A percentile compares a stretch with the other conserved stretches of the same genome.
phyloP scores from a whole-genome alignment of 306 rosid genomes.

The Begonia fuchsioides region DNA sequence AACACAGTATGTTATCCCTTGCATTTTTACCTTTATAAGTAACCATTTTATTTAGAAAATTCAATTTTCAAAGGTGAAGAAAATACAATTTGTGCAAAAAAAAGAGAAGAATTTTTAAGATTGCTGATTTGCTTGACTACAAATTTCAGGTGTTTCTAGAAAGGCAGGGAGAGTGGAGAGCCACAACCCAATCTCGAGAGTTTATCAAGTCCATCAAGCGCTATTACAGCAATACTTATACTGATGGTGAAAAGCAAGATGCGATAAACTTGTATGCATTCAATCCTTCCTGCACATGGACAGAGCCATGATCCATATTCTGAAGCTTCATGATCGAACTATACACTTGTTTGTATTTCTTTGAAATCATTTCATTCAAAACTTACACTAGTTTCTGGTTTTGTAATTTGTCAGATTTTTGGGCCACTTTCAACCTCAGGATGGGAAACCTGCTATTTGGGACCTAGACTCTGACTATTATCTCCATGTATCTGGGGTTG shows the following conservation, averaged over 20 bases:
- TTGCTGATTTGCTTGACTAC: background rate
- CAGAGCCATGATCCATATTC: conserved; percentile 5
- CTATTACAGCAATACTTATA: conserved; percentile 82
- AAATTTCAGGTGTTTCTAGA: conserved; percentile 62
- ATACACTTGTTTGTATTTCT: too few relatives aligned
- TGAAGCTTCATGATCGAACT: conserved; percentile 1
- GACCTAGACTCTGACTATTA: conserved; percentile 95
- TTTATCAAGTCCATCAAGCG: conserved; percentile 81
- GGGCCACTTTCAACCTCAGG: conserved; percentile 87
- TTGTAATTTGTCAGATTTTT: conserved; percentile 48
- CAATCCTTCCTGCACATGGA: conserved; percentile 1
- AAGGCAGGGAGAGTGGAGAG: conserved; percentile 97
- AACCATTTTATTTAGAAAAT: background rate
- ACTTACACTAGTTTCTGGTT: conserved; percentile 9
- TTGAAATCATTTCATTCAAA: background rate
- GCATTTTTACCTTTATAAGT: conserved; percentile 4
- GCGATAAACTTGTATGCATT: conserved; percentile 75
- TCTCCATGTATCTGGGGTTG: conserved; percentile 85
- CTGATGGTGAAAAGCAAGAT: conserved; percentile 96
- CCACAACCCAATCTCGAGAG: conserved; percentile 85
- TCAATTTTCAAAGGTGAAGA: too few relatives aligned
- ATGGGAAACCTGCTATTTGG: conserved; percentile 95
- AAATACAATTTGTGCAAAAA: too few relatives aligned
- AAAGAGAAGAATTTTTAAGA: too few relatives aligned
- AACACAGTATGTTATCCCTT: conserved; percentile 47